These are phyloP conservation scores for Plasmopara muralis DNA, from an alignment of 352 stramenopile genomes.

Conservation along the genomic window DNA sequence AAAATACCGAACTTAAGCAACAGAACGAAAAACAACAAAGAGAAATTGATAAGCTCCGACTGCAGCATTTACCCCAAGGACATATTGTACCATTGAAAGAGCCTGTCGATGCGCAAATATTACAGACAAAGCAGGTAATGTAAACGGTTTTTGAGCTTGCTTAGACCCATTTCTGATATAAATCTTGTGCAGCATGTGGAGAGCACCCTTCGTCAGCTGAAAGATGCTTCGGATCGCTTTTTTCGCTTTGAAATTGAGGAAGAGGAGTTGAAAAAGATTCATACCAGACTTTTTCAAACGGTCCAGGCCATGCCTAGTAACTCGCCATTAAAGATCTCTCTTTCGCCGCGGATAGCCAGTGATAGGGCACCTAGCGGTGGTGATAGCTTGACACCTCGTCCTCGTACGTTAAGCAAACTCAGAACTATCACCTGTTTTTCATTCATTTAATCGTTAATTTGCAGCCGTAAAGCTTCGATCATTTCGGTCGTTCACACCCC, in stretches of 20 bases:
- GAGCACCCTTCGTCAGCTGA: conserved; percentile 52
- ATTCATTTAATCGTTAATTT: conserved; percentile 6
- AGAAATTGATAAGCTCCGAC: conserved; percentile 44
- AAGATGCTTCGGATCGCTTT: conserved; percentile 78
- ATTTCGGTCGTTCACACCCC: conserved; percentile 23
- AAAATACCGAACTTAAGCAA: conserved; percentile 62
- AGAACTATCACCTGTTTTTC: background rate
- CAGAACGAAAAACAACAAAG: conserved; percentile 52
- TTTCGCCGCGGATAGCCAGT: conserved; percentile 11
- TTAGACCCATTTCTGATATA: conserved; percentile 1
- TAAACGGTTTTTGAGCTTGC: background rate
- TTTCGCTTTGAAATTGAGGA: conserved; percentile 94
- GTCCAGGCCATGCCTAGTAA: conserved; percentile 10
- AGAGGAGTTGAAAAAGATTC: conserved; percentile 80
- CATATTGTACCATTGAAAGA: background rate
- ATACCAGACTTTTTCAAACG: conserved; percentile 47
- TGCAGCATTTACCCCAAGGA: conserved; percentile 10
- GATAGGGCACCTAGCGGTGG: conserved; percentile 2
- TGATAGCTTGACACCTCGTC: conserved; percentile 15
- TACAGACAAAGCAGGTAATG: conserved; percentile 28
- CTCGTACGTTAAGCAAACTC: conserved; percentile 21
- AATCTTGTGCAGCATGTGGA: conserved; percentile 46
- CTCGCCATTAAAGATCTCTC: conserved; percentile 7
- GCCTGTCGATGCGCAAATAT: conserved; percentile 18
- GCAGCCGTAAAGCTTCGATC: conserved; percentile 21